These are phyloP conservation scores for Diplodia corticola DNA, from an alignment of 2,329 filamentous ascomycete genomes.

Conservation along the genomic window DNA sequence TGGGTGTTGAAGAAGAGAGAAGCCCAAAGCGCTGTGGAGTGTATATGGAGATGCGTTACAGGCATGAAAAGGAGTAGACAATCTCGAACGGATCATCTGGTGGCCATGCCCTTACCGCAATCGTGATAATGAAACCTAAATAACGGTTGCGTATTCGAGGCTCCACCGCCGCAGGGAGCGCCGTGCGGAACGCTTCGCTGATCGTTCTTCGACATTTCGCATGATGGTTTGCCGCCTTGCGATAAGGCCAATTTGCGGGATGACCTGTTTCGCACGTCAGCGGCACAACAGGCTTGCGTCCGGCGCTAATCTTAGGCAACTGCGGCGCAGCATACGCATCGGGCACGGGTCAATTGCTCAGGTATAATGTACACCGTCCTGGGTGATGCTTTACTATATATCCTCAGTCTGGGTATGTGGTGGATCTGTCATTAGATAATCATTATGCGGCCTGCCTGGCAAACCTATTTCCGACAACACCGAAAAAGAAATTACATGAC, in stretches of 20 bases:
- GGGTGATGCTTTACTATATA: slow-evolving; percentile 15
- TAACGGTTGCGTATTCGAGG: background rate
- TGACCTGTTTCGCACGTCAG: slow-evolving; percentile 9
- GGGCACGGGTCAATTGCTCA: background rate
- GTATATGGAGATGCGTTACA: slow-evolving; percentile 12
- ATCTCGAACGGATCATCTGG: slow-evolving; percentile 12
- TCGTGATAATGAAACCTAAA: slow-evolving; percentile 15
- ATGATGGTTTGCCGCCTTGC: background rate
- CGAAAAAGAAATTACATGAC: slow-evolving; percentile 47
- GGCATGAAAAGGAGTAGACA: slow-evolving; percentile 17
- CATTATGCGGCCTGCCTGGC: slow-evolving; percentile 20
- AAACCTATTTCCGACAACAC: slow-evolving; percentile 17
- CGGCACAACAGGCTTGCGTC: background rate
- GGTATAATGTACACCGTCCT: background rate
- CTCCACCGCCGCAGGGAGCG: slow-evolving; percentile 6
- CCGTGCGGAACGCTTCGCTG: background rate
- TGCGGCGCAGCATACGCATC: background rate
- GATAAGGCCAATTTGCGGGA: slow-evolving; percentile 4
- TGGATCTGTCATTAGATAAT: slow-evolving; percentile 23
- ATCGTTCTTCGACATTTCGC: slow-evolving; percentile 2
- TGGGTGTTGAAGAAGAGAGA: slow-evolving; percentile 5
- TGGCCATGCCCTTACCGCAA: background rate
- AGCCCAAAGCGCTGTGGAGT: slow-evolving; percentile 13
- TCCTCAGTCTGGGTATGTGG: slow-evolving; percentile 23
- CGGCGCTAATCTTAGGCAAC: background rate